Evolutionary conservation across 225 moss, liverwort and hornwort species (phyloP), one percentile per base, ranked within the genome.

Genomic region (Thuidium tamariscinum): DNA sequence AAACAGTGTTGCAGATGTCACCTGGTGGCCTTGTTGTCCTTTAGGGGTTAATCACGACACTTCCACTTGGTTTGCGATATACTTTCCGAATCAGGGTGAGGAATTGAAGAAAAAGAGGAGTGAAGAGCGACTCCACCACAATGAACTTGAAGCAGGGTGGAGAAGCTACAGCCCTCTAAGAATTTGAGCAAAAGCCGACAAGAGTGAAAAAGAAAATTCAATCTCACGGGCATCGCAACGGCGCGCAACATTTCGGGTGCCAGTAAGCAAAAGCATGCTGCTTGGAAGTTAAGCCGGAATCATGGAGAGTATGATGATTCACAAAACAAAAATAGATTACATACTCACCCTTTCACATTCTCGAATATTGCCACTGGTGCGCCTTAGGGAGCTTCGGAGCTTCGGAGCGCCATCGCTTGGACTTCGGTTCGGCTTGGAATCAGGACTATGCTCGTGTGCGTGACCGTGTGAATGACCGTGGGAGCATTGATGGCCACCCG

Each of bases 301-400:
- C 37, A 32, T 61, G 42, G 65, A 83, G 69, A 36, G 63, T 41
- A 64, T 41, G 60, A 65, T n/a, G 83, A 83, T 71, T 87, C 73
- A 14, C 54, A 72, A 70, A 37, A 85, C 22, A 84, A 17, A 57
- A 13, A 42, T 57, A 67, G 30, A 55, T n/a, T 41, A 42, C 74
- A 81, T 18, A 86, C 88, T 86, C 66, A 92, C 94, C 92, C 86
- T 92, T 76, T 94, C 94, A 76, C 94, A 94, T 91, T 94, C 94
- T 44, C 94, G 94, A 87, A 94, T 89, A 78, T 94, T 94, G 57
- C 94, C 94, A 88, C 92, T 92, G 46, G 91, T 92, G 83, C 94
- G 94, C 84, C 94, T 86, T 37, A 92, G 71, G 32, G 94, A 94
- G 82, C 92, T 94, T 65, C 94, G 94, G 34, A 94, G 83, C 70